Evolutionary conservation across 2,329 filamentous ascomycete genomes (phyloP), one percentile per base, ranked within the genome.

Genomic region (Claviceps sp.): DNA sequence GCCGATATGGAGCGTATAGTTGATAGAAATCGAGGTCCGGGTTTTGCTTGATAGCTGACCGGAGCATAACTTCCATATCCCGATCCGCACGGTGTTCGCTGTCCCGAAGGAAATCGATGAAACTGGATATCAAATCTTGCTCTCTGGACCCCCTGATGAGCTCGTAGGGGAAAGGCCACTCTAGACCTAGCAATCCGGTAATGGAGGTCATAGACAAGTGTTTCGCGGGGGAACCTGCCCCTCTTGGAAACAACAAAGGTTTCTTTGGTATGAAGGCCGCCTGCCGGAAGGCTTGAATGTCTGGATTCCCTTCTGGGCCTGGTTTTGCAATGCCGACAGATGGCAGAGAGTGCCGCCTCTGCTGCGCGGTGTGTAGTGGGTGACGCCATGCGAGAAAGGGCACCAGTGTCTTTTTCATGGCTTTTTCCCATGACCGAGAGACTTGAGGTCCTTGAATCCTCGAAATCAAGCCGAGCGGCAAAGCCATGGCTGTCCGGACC

Each of bases 1-100:
- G 73, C 40, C 70, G 71, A 0, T 95, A 68, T 0, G 82, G 79
- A 1, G 80, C 81, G 26, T 78, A 62, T 46, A 86, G 72, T 48
- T 76, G 76, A 30, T 72, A 74, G 61, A 81, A 87, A 34, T 59
- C 65, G 48, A 65, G 56, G 7, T 50, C 50, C 2, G 47, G 44
- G 2, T 53, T 16, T 11, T 64, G 58, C 38, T 55, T 41, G 4
- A 67, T 47, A 5, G 64, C 59, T 10, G 58, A 55, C 44, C 61
- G 56, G 56, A 68, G 58, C 13, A 66, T 64, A 19, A 59, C 60
- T 5, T 64, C 62, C 26, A 70, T 53, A 14, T 64, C 56, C 38
- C 60, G 61, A 40, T 69, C 65, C 16, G 57, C 56, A 26, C 58
- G 48, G 16, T 65, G 60, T 41, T 57, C 46, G 46, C 59, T 64